phyloP scores from a whole-genome alignment of 768 basidiomycete species.

The Lactarius hengduanensis region DNA sequence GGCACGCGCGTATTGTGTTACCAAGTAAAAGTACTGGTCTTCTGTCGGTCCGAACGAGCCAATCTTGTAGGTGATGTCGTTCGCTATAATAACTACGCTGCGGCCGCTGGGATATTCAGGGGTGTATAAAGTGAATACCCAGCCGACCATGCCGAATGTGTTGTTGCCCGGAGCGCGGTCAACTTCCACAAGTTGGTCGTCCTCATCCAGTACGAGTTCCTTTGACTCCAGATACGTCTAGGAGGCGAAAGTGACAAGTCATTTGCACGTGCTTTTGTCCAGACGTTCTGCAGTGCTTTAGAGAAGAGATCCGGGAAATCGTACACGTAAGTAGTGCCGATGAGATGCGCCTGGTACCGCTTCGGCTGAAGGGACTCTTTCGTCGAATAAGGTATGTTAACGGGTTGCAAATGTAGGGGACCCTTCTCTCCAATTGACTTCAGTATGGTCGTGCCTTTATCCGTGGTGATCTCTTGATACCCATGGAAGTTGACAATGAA shows the following conservation, averaged over 20 bases:
- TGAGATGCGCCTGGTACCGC: constrained; percentile 97
- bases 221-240: constrained; percentile 73
- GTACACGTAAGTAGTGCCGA: constrained; percentile 98
- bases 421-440: constrained; percentile 99
- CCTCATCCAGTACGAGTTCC: constrained; percentile 93
- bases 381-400: constrained; percentile 90
- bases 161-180: constrained; percentile 93
- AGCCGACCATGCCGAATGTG: constrained; percentile 95
- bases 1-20: constrained; percentile 88
- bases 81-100: constrained; percentile 85
- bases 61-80: constrained; percentile 98
- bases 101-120: constrained; percentile 93
- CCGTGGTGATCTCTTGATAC: constrained; percentile 97
- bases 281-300: constrained; percentile 92
- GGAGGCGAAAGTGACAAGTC: constrained; percentile 72
- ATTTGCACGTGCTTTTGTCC: constrained; percentile 66
- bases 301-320: constrained; percentile 99
- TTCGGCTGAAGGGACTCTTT: constrained; percentile 98
- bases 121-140: constrained; percentile 90
- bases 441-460: constrained; percentile 91
- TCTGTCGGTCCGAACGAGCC: constrained; percentile 96
- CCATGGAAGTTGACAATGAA: constrained; percentile 98
- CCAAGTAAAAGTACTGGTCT: constrained; percentile 95
- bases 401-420: constrained; percentile 92
- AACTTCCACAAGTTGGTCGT: constrained; percentile 87